Evolutionary conservation across 768 basidiomycete genomes (phyloP).

Genomic region (Rhizopogon vesiculosus): DNA sequence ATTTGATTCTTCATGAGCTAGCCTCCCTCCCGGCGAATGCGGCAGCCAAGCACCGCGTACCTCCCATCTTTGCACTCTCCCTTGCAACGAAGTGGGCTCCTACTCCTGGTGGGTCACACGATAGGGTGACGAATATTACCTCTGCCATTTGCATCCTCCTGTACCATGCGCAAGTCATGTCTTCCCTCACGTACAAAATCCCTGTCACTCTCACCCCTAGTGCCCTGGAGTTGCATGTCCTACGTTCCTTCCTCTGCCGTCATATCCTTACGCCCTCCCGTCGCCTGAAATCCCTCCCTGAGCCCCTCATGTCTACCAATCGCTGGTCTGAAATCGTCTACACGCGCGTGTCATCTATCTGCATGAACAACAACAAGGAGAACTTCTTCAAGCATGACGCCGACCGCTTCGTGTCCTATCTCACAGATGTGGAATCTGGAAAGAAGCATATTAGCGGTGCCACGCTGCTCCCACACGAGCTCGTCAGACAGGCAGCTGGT

Average conservation of each 20-base stretch:
- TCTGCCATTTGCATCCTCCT: constrained; percentile 59
- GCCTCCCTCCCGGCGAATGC: constrained; percentile 27
- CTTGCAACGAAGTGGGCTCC: constrained; percentile 73
- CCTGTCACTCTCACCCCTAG: constrained; percentile 25
- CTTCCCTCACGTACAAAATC: constrained; percentile 6
- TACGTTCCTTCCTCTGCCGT: constrained; percentile 55
- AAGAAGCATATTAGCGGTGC: constrained; percentile 58
- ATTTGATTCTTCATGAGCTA: constrained; percentile 33
- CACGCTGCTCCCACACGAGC: constrained; percentile 60
- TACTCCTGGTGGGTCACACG: constrained; percentile 52
- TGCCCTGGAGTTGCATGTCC: constrained; percentile 31
- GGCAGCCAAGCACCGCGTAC: constrained; percentile 12
- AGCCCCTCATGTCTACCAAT: constrained; percentile 58
- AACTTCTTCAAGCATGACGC: constrained; percentile 56
- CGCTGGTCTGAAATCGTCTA: constrained; percentile 57
- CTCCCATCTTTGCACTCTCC: constrained; percentile 30
- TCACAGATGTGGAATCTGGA: constrained; percentile 52
- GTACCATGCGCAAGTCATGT: constrained; percentile 28
- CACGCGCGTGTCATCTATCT: constrained; percentile 52
- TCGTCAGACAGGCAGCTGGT: constrained; percentile 37
- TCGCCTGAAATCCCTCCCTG: constrained; percentile 38
- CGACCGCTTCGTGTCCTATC: constrained; percentile 53
- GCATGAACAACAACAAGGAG: constrained; percentile 55
- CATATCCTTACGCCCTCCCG: constrained; percentile 59
- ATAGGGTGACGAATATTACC: constrained; percentile 58